Percentiles rank a stretch among this genome's conserved stretches.
These are phyloP conservation scores for Ramaria sp. DNA, from an alignment of 768 basidiomycete species.

Conservation along the genomic window DNA sequence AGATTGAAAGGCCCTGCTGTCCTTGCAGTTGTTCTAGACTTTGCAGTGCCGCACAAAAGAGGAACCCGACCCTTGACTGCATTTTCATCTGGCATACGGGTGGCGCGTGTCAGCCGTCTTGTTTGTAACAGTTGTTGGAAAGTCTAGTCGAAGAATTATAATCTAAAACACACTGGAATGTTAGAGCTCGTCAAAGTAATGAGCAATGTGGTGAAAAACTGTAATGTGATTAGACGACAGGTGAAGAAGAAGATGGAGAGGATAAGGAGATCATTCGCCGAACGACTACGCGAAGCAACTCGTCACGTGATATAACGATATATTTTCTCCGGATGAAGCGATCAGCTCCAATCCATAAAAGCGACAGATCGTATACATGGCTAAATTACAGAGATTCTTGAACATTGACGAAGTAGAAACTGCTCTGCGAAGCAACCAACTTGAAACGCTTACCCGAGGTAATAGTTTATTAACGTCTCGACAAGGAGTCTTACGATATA, in stretches of 20 bases:
- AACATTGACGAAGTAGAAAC: slow-evolving; percentile 17
- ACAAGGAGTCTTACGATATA: not conserved
- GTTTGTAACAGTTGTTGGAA: slow-evolving; percentile 27
- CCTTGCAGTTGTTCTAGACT: slow-evolving; percentile 9
- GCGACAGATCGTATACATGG: no score
- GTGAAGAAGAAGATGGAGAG: not conserved
- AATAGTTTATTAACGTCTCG: not conserved
- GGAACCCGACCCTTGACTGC: slow-evolving; percentile 50
- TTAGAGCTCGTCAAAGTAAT: slow-evolving; percentile 19
- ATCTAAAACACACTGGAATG: slow-evolving; percentile 29
- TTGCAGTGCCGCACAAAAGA: slow-evolving; percentile 29
- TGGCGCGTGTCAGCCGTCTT: slow-evolving; percentile 47
- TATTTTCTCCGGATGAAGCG: no score
- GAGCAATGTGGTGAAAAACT: not conserved
- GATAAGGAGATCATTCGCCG: not conserved
- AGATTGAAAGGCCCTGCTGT: no score
- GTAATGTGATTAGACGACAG: not conserved
- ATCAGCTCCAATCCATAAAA: no score
- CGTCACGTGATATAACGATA: slow-evolving; percentile 8
- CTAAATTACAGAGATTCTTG: slow-evolving; percentile 11
- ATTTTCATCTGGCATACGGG: slow-evolving; percentile 52
- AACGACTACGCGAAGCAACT: not conserved
- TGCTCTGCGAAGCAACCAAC: slow-evolving; percentile 13
- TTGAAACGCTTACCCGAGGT: slow-evolving; percentile 17
- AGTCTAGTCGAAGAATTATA: not conserved